These are phyloP conservation scores for Cantharellus cinnabarinus DNA, from an alignment of 768 basidiomycete genomes.

Conservation along the genomic window DNA sequence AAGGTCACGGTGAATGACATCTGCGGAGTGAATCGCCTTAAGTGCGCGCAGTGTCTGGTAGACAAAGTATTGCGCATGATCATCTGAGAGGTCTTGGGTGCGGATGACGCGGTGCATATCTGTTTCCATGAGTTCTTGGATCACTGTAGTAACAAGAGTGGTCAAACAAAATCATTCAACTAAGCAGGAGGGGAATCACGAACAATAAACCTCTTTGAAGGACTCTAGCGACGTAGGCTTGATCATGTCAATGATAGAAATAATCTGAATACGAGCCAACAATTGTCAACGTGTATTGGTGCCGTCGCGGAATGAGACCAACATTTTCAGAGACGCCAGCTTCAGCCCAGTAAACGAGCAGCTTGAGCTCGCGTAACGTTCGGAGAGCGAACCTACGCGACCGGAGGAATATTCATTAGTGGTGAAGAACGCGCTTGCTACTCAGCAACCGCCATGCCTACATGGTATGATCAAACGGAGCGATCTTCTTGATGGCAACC, in stretches of 20 bases:
- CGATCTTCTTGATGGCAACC: constrained; percentile 93
- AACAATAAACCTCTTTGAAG: constrained; percentile 64
- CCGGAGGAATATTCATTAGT: constrained; percentile 24
- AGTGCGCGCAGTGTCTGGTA: constrained; percentile 75
- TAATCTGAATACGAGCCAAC: constrained; percentile 37
- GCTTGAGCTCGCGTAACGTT: constrained; percentile 79
- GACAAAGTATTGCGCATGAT: constrained; percentile 79
- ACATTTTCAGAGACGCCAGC: neutral
- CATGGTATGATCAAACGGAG: constrained; percentile 88
- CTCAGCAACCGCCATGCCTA: constrained; percentile 12
- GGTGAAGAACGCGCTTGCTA: neutral
- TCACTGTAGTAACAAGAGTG: constrained; percentile 16
- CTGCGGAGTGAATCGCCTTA: constrained; percentile 89
- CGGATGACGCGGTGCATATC: constrained; percentile 97
- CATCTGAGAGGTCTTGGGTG: constrained; percentile 86
- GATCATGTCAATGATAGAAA: constrained; percentile 77
- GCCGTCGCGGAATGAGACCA: constrained; percentile 2
- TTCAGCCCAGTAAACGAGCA: constrained; percentile 13
- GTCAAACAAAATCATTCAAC: neutral
- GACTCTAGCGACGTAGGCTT: constrained; percentile 59
- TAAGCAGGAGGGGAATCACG: neutral
- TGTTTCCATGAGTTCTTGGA: constrained; percentile 83
- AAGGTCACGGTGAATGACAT: constrained; percentile 38
- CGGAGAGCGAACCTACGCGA: constrained; percentile 67
- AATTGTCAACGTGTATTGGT: neutral